Percentiles rank a stretch among this genome's conserved stretches.
Conservation (phyloP, 1,284 basidiomycete genomes). For the Ganoderma resinaceum region DNA sequence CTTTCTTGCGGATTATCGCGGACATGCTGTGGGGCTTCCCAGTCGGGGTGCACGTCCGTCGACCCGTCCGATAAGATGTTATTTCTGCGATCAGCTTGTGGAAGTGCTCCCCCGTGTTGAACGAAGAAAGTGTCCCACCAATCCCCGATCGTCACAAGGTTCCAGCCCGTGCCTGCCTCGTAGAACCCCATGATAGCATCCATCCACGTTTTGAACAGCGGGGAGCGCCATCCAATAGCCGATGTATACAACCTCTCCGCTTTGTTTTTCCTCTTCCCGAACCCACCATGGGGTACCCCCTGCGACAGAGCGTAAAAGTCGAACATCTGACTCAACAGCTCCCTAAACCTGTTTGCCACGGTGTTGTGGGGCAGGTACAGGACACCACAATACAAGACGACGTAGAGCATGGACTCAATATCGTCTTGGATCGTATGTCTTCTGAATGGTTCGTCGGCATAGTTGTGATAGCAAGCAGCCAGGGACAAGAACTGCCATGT, state of each 20-base stretch:
- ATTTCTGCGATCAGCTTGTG: background rate
- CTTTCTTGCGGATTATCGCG: background rate
- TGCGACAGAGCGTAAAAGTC: background rate
- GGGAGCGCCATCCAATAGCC: background rate
- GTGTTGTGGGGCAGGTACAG: constrained; percentile 6
- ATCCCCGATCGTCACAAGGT: background rate
- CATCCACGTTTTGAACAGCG: background rate
- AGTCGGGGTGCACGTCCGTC: background rate
- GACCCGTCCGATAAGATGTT: background rate
- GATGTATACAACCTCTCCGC: background rate
- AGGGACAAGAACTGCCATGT: constrained; percentile 22
- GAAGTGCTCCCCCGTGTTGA: background rate
- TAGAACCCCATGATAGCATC: background rate
- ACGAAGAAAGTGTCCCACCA: background rate
- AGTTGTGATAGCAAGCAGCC: background rate
- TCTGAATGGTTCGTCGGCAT: background rate
- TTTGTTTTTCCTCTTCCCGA: background rate
- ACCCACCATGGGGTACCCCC: background rate
- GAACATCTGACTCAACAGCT: background rate
- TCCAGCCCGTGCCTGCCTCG: background rate
- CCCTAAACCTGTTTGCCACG: too few species aligned
- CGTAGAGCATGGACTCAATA: constrained; percentile 20
- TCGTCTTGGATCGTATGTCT: constrained; percentile 16
- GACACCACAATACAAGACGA: constrained; percentile 18
- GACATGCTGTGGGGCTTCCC: background rate